Conservation (phyloP, 768 basidiomycete genomes). For the Boletus huronensis region DNA sequence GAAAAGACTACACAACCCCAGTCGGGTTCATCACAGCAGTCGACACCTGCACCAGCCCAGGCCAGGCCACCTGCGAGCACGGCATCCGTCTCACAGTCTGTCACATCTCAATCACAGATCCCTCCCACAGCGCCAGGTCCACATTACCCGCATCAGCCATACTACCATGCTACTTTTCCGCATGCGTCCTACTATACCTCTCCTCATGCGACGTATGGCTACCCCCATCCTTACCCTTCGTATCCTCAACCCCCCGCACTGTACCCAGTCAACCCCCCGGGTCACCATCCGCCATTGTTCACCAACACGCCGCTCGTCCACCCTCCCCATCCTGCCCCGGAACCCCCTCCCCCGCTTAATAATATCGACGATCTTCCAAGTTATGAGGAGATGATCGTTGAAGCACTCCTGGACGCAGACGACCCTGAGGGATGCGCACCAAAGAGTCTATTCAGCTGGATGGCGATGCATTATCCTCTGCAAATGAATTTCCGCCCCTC, state of each 20-base stretch:
- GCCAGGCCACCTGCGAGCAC: slow-evolving; percentile 21
- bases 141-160: slow-evolving; percentile 53
- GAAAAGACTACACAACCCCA: slow-evolving; percentile 15
- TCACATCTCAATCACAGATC: slow-evolving; percentile 18
- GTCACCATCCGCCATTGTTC: slow-evolving; percentile 31
- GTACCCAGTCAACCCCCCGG: slow-evolving; percentile 29
- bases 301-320: slow-evolving; percentile 36
- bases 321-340: slow-evolving; percentile 31
- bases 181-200: slow-evolving; percentile 64
- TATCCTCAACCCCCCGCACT: slow-evolving; percentile 32
- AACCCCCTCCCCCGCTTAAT: slow-evolving; percentile 22
- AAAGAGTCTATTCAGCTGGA: slow-evolving; percentile 82
- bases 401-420: slow-evolving; percentile 61
- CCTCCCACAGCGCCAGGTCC: slow-evolving; percentile 25
- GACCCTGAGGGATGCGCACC: slow-evolving; percentile 79
- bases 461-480: slow-evolving; percentile 76
- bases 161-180: slow-evolving; percentile 57
- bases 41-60: slow-evolving; percentile 24
- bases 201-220: slow-evolving; percentile 35
- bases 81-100: slow-evolving; percentile 16
- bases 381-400: slow-evolving; percentile 91
- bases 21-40: slow-evolving; percentile 17
- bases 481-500: slow-evolving; percentile 89
- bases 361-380: slow-evolving; percentile 64
- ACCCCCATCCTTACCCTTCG: slow-evolving; percentile 37